A percentile compares a stretch with the other conserved stretches of the same genome.
These are phyloP conservation scores for Suaeda aralocaspica DNA, from an alignment of 148 eudicot species.

Conservation along the genomic window DNA sequence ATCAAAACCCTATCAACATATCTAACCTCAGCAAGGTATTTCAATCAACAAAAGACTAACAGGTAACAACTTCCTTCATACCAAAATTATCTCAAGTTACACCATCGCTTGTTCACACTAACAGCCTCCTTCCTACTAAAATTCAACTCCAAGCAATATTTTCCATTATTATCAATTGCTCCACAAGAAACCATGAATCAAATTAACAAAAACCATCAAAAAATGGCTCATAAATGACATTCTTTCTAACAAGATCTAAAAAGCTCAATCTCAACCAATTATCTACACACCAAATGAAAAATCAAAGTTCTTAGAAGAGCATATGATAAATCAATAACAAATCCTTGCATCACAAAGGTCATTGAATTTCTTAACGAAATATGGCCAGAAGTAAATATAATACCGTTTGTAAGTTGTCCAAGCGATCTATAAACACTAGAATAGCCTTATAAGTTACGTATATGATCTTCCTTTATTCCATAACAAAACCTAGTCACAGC, in stretches of 20 bases:
- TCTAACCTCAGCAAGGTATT: background rate
- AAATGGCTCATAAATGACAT: background rate
- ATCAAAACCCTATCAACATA: background rate
- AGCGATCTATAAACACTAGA: background rate
- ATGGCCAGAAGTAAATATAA: too few relatives aligned
- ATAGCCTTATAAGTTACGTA: too few relatives aligned
- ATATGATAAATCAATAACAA: background rate
- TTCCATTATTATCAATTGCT: too few relatives aligned
- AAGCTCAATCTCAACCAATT: background rate
- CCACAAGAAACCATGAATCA: background rate
- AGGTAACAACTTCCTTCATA: too few relatives aligned
- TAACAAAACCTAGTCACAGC: background rate
- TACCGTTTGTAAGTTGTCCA: background rate
- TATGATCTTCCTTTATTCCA: background rate
- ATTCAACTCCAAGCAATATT: too few relatives aligned
- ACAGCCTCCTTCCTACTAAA: too few relatives aligned
- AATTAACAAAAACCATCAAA: background rate
- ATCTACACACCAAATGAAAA: background rate
- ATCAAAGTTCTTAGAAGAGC: background rate
- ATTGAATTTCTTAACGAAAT: background rate
- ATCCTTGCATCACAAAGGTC: too few relatives aligned
- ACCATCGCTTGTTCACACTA: too few relatives aligned
- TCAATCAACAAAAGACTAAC: background rate
- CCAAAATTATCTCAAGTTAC: too few relatives aligned
- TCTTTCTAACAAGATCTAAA: conserved; percentile 12